Conservation (phyloP, 106 monocot genomes). For the Dioscorea zingiberensis region DNA sequence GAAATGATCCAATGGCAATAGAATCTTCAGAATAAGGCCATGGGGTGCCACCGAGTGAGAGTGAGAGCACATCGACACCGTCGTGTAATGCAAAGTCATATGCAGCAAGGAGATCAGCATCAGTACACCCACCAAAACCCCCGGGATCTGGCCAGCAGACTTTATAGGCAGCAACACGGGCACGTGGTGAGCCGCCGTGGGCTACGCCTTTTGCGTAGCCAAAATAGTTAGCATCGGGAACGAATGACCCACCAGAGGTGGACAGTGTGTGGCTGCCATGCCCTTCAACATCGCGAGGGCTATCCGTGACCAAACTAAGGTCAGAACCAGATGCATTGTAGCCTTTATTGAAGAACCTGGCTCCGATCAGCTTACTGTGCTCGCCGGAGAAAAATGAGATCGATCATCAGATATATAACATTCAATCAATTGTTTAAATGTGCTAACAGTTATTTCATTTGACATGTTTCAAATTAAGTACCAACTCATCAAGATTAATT, state of each 20-base stretch:
- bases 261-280: constrained; percentile 80
- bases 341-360: constrained; percentile 51
- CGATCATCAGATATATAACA: too few relatives aligned
- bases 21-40: constrained; percentile 26
- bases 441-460: too few relatives aligned
- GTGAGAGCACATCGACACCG: constrained; percentile 52
- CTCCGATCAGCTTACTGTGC: constrained; percentile 55
- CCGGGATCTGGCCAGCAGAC: constrained; percentile 43
- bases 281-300: constrained; percentile 39
- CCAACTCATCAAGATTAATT: too few relatives aligned
- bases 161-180: constrained; percentile 53
- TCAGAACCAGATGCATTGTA: neutral
- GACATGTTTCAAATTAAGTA: too few relatives aligned
- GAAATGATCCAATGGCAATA: constrained; percentile 46
- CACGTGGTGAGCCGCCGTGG: constrained; percentile 49
- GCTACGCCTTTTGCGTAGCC: constrained; percentile 54
- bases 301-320: constrained; percentile 3
- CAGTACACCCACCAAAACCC: constrained; percentile 14
- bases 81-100: constrained; percentile 50
- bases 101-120: constrained; percentile 49
- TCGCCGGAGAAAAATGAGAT: neutral
- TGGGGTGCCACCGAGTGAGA: constrained; percentile 26
- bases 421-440: too few relatives aligned
- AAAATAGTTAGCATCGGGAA: constrained; percentile 32
- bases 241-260: constrained; percentile 50